These are phyloP conservation scores for Kwoniella botswanensis DNA, from an alignment of 768 basidiomycete species.

Conservation along the genomic window DNA sequence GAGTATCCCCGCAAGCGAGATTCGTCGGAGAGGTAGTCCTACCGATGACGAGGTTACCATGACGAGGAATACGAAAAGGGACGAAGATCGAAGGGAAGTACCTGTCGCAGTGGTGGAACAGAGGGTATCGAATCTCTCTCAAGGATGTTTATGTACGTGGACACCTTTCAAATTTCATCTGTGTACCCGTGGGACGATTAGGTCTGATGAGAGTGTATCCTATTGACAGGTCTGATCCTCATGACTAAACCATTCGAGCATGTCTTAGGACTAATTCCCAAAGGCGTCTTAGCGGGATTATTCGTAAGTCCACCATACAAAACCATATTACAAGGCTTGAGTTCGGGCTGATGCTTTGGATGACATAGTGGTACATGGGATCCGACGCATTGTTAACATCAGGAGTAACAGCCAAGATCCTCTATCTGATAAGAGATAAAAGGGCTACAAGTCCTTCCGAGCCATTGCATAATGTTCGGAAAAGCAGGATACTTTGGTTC, in stretches of 20 bases:
- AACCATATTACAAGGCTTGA: slow-evolving; percentile 7
- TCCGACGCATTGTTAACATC: slow-evolving; percentile 77
- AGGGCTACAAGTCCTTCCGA: slow-evolving; percentile 67
- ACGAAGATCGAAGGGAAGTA: slow-evolving; percentile 49
- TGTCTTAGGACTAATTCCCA: slow-evolving; percentile 76
- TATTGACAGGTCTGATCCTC: slow-evolving; percentile 70
- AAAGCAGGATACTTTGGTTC: slow-evolving; percentile 74
- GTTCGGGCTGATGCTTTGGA: slow-evolving; percentile 58
- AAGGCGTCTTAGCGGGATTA: slow-evolving; percentile 75
- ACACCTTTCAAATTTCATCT: too few relatives aligned
- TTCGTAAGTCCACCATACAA: slow-evolving; percentile 66
- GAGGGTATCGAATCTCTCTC: slow-evolving; percentile 85
- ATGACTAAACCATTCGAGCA: slow-evolving; percentile 82
- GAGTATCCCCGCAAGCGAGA: slow-evolving; percentile 8
- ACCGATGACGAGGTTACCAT: neutral
- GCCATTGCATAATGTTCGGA: slow-evolving; percentile 77
- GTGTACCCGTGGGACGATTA: too few relatives aligned
- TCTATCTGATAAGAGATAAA: slow-evolving; percentile 78
- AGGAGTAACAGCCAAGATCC: slow-evolving; percentile 78
- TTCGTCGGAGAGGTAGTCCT: neutral
- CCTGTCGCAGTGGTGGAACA: slow-evolving; percentile 81
- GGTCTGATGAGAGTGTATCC: too few relatives aligned
- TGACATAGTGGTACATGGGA: slow-evolving; percentile 82
- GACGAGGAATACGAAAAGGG: slow-evolving; percentile 22
- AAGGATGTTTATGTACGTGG: slow-evolving; percentile 72